Conservation (phyloP, 1,284 basidiomycete genomes). For the Thelephora terrestris region DNA sequence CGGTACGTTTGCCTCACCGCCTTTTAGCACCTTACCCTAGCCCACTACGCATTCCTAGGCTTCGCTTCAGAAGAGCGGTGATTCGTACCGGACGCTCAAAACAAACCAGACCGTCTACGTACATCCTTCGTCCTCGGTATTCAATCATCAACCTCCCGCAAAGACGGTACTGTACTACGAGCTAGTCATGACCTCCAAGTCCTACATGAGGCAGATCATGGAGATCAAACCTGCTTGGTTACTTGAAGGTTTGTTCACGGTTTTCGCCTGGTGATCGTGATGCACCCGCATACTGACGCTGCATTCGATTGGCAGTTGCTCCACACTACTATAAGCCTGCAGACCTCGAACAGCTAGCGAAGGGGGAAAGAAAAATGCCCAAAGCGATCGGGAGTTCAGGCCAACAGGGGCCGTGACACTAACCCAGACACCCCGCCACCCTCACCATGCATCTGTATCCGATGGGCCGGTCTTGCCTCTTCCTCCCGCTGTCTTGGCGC, state of each 20-base stretch:
- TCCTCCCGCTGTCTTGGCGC: too few relatives aligned
- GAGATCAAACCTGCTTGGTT: conserved; percentile 95
- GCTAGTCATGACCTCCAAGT: conserved; percentile 81
- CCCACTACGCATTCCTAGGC: conserved; percentile 37
- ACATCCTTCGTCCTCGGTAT: conserved; percentile 91
- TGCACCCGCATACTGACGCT: conserved; percentile 5
- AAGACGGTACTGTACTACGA: conserved; percentile 93
- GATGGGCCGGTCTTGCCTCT: too few relatives aligned
- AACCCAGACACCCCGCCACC: too few relatives aligned
- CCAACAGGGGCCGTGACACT: background rate
- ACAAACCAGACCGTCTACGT: conserved; percentile 94
- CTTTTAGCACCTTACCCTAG: conserved; percentile 1
- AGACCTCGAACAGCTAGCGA: conserved; percentile 76
- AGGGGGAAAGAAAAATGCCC: conserved; percentile 87
- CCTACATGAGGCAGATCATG: conserved; percentile 90
- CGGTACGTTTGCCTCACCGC: conserved; percentile 38
- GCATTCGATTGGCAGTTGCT: conserved; percentile 46
- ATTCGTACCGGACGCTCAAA: conserved; percentile 89
- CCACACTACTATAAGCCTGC: conserved; percentile 90
- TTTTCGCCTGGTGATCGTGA: conserved; percentile 1
- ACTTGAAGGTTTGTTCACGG: conserved; percentile 60
- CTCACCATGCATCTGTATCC: too few relatives aligned
- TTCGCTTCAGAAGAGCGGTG: conserved; percentile 81
- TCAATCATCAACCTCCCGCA: conserved; percentile 92
- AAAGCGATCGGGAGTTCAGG: conserved; percentile 40